Base-by-base conservation (phyloP, 345 rosid genomes). In the Acer campestre region DNA sequence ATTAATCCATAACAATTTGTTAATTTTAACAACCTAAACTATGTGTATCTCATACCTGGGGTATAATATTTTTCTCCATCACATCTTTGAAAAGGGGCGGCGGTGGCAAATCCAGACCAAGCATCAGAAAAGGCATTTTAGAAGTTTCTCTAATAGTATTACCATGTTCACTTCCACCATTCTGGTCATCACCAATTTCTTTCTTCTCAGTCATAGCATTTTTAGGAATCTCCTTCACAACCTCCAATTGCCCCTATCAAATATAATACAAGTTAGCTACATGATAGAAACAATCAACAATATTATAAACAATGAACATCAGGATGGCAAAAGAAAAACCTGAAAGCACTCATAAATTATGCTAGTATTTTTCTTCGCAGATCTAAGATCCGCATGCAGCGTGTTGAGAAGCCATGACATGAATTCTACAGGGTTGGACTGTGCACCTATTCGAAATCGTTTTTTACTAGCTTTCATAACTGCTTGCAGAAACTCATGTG, bases 41-140 rank as follows among this genome's bases (percentile, higher is more conserved):
- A 14, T 62, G 8, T 38, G 18, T 23, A 83, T 12, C 40, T n/a
- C 53, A 4, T 86, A 92, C 99, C 97, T 96, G 99, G 5, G 98
- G 99, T 76, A 96, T 96, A 6, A 96, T 96, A 82, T 94, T 96
- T 84, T 96, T 96, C 86, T 96, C 99, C 99, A 96, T 92, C 79
- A 94, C 97, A 73, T 96, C 99, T 87, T 91, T 87, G 86, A 96
- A 96, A 74, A 96, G 93, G 51, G 98, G 99, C 5, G 98, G 98
- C 22, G 98, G 98, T 10, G 99, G 99, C 86, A 96, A 88, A 87
- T 96, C 99, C 77, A 96, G 84, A 31, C 98, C 98, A 82, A 96
- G 98, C 99, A 94, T 94, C 85, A 94, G 83, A 84, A 88, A 96
- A 31, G 97, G 90, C 98, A 92, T 96, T 84, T 90, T 90, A 74